Evolutionary conservation across 176 grass and related monocot genomes (phyloP), one percentile per base, ranked within the genome.

Genomic region (Ensete glaucum): DNA sequence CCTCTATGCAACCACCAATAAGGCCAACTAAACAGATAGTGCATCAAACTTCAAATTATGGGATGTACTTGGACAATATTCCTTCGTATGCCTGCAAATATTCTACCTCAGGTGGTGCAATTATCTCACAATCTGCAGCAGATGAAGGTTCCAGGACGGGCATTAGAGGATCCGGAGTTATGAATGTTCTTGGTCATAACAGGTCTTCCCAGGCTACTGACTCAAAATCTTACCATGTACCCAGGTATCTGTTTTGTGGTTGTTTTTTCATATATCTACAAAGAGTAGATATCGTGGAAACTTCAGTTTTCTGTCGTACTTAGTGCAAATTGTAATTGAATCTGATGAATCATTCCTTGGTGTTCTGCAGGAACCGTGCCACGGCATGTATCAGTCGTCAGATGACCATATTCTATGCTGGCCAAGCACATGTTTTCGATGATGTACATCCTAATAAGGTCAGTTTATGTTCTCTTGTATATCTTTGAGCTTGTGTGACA

Each of bases 101-200:
- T 63, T 55, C 58, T 76, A 52, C 56, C 50, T 11, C 29, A 24
- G 57, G 57, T 62, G 34, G 29, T 19, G 50, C 74, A 22, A 20
- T 64, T 62, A n/a, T 64, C 50, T 62, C 74, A 63, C 74, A 76
- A 62, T 20, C 74, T 63, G 74, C 57, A 2, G 74, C 74, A 63
- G 74, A 76, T 76, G 74, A 76, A 50, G 74, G 74, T 76, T 76
- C 74, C 63, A 76, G 74, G 56, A 76, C 74, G 14, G 74, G 74
- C 26, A 62, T 76, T 64, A 76, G 63, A 62, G 55, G 55, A 13
- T 76, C 74, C 23, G 74, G 74, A 64, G 16, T 76, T 19, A n/a
- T 76, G 55, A 76, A 62, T 11, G 22, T 60, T 20, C 62, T 50
- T 50, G 43, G 63, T 49, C 74, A 25, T 2, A 49, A 17, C 26